Conservation (phyloP, 192 early-diverging fungal species). For the Gryganskiella cystojenkinii region DNA sequence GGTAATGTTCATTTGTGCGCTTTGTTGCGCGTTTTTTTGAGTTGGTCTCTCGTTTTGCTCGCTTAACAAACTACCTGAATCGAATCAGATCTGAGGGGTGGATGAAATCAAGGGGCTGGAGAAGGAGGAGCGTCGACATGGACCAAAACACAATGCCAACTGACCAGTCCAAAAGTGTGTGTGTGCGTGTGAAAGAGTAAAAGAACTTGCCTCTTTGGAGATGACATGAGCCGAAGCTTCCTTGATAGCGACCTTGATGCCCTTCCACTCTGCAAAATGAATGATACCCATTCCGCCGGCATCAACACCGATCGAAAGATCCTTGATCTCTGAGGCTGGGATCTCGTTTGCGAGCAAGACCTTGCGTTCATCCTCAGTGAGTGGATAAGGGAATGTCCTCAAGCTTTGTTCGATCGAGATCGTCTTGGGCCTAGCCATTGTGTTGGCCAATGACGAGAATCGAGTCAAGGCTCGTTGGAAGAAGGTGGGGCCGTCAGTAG, state of each 20-base stretch:
- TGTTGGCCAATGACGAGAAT: constrained; percentile 3
- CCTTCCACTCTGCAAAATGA: constrained; percentile 43
- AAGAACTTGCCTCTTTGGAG: constrained; percentile 32
- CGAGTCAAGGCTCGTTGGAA: constrained; percentile 8
- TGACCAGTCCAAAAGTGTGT: too few species aligned
- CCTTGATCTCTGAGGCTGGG: constrained; percentile 38
- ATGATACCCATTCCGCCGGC: constrained; percentile 47
- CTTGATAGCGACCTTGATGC: constrained; percentile 44
- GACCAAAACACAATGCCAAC: not conserved
- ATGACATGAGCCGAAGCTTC: constrained; percentile 35
- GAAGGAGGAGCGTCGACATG: not conserved
- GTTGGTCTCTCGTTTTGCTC: too few species aligned
- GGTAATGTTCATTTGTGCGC: too few species aligned
- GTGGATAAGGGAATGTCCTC: constrained; percentile 10
- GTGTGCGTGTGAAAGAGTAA: not conserved
- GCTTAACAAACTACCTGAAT: too few species aligned
- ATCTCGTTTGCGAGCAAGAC: constrained; percentile 26
- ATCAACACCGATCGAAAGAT: constrained; percentile 41
- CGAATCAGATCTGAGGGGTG: too few species aligned
- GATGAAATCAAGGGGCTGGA: too few species aligned
- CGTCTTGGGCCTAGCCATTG: not conserved
- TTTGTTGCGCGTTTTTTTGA: too few species aligned
- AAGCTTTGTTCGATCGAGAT: constrained; percentile 33
- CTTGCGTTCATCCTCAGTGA: constrained; percentile 20
- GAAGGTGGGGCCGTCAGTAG: not conserved